Evolutionary conservation across 768 basidiomycete genomes (phyloP).

Genomic region (Nevesoporus exiguus): DNA sequence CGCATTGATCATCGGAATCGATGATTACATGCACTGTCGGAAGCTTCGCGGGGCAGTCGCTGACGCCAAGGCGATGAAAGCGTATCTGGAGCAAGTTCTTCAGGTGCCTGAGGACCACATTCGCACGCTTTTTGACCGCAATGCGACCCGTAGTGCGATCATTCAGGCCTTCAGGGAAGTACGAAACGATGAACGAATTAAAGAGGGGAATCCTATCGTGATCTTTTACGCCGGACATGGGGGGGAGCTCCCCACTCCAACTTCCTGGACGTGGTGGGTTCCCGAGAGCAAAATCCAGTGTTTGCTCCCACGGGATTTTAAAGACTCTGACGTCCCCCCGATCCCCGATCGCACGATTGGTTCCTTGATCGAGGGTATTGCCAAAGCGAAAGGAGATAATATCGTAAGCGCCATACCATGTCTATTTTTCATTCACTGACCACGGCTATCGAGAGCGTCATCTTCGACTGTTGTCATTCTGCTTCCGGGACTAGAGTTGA

Average conservation of each 20-base stretch:
- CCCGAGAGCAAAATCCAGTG: conserved; percentile 8
- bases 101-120: conserved; percentile 34
- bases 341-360: conserved; percentile 46
- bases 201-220: conserved; percentile 34
- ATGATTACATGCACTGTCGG: conserved; percentile 31
- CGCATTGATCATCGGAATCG: conserved; percentile 44
- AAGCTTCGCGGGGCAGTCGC: conserved; percentile 36
- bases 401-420: conserved; percentile 32
- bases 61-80: conserved; percentile 39
- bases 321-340: conserved; percentile 20
- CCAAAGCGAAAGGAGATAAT: conserved; percentile 40
- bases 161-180: conserved; percentile 27
- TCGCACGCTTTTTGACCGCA: conserved; percentile 33
- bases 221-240: conserved; percentile 49
- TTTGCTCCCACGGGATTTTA: conserved; percentile 35
- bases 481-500: conserved; percentile 35
- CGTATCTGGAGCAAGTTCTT: conserved; percentile 31
- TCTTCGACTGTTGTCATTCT: conserved; percentile 47
- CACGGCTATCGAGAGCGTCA: conserved; percentile 35
- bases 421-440: neutral
- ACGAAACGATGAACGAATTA: conserved; percentile 22
- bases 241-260: conserved; percentile 32
- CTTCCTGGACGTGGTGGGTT: conserved; percentile 21
- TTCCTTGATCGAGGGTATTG: conserved; percentile 35
- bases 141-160: conserved; percentile 38